Evolutionary conservation across 1,139 yeast genomes (phyloP), one percentile per base, ranked within the genome.

Genomic region (Hyphopichia wangnamkhiaoensis): DNA sequence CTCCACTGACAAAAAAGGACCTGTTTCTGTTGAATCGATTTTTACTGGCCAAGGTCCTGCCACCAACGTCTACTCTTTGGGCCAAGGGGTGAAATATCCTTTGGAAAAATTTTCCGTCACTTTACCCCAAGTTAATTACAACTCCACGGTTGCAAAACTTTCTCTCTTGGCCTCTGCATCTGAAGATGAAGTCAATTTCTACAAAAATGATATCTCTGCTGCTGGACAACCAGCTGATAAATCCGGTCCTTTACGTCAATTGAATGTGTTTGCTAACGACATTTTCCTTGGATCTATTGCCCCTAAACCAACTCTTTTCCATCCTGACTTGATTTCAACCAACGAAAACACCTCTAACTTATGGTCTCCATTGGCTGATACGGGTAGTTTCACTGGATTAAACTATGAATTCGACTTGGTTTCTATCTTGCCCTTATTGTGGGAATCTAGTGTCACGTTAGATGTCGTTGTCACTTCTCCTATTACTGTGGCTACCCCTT

Each of bases 221-320:
- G 30, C 38, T 27, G 20, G 40, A 3, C 47, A 44, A 17, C 48
- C 47, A 35, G 18, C 27, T 31, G 33, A 40, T 29, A 16, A 37
- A 7, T 38, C 27, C 20, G 53, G 53, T 28, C 65, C 65, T 17
- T 41, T 61, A 24, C 51, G 66, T 41, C 53, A 50, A 42, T 45
- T 60, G 32, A 59, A 59, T 39, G 52, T 60, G 10, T 61, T 48
- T 36, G 47, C 54, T 37, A 48, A 56, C 39, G 50, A 46, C 27
- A 38, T 54, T 25, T 59, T 47, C 37, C 45, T 58, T 28, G 48
- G 53, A n/a, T 42, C 63, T 5, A 39, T 59, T 31, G 43, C 52
- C 31, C 61, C 64, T 38, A 57, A 59, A 44, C 63, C 66, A 39
- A 47, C 54, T 23, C 52, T 60, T 34, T 57, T 49, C 51, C 63